Percentiles rank a stretch among this genome's conserved stretches.
These are phyloP conservation scores for Dactylellina sp. DNA, from an alignment of 2,329 filamentous ascomycete species.

Conservation along the genomic window DNA sequence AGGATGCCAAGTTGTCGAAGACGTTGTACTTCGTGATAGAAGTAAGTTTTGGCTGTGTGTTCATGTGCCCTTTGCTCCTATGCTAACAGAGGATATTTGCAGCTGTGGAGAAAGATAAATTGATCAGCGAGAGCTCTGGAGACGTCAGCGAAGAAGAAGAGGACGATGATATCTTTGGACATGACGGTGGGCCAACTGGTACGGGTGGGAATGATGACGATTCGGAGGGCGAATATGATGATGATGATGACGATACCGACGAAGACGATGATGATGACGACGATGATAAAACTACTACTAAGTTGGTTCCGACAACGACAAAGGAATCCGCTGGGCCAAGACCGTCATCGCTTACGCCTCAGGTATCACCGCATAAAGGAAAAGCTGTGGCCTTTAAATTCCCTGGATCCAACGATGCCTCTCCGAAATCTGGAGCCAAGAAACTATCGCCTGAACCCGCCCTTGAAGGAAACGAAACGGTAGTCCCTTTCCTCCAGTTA, in stretches of 20 bases:
- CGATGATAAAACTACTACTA: constrained; percentile 40
- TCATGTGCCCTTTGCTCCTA: constrained; percentile 72
- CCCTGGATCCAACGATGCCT: background rate
- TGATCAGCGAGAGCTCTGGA: constrained; percentile 64
- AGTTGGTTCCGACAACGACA: constrained; percentile 41
- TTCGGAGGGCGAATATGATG: constrained; percentile 14
- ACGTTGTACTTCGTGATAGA: constrained; percentile 66
- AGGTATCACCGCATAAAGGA: background rate
- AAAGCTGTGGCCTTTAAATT: constrained; percentile 1
- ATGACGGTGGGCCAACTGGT: constrained; percentile 68
- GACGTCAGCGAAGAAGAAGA: constrained; percentile 64
- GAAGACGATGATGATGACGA: constrained; percentile 52
- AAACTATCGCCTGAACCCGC: constrained; percentile 3
- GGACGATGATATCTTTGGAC: constrained; percentile 69
- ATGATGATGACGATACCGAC: constrained; percentile 20
- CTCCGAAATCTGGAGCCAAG: background rate
- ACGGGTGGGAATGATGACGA: constrained; percentile 58
- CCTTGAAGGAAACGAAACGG: constrained; percentile 11
- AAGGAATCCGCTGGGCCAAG: constrained; percentile 33
- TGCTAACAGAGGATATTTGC: constrained; percentile 68
- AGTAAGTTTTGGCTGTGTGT: constrained; percentile 58
- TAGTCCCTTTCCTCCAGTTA: constrained; percentile 40
- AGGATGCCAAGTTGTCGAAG: constrained; percentile 85
- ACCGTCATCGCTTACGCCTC: constrained; percentile 1
- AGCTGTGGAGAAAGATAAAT: constrained; percentile 46